Percentiles rank a stretch among this genome's conserved stretches.
Evolutionary conservation across 768 basidiomycete species (phyloP).

Genomic region (Asterophora lycoperdoides): DNA sequence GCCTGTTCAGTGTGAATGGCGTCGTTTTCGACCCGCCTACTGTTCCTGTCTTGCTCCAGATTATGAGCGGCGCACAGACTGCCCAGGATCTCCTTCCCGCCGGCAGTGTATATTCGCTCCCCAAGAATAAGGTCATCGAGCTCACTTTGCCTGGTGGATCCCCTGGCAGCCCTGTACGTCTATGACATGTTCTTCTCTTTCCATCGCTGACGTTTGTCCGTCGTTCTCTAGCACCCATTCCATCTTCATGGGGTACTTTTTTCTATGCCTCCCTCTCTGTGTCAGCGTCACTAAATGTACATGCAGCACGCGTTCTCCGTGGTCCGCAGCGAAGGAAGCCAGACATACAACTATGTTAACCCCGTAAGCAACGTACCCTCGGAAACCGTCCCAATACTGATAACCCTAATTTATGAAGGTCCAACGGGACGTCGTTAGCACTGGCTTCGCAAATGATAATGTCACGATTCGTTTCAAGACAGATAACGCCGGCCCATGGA

Average conservation of each 20-base stretch:
- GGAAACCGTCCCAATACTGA: too few relatives aligned
- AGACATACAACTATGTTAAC: slow-evolving; percentile 35
- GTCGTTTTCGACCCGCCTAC: slow-evolving; percentile 29
- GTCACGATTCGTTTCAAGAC: slow-evolving; percentile 56
- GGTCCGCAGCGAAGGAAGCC: slow-evolving; percentile 34
- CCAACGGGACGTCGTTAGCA: slow-evolving; percentile 29
- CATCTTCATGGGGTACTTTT: slow-evolving; percentile 44
- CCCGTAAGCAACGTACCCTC: slow-evolving; percentile 16
- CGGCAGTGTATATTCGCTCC: slow-evolving; percentile 37
- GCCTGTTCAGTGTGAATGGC: slow-evolving; percentile 29
- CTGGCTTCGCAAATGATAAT: slow-evolving; percentile 22
- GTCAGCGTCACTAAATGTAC: not conserved
- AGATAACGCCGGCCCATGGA: slow-evolving; percentile 46
- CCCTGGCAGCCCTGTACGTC: slow-evolving; percentile 15
- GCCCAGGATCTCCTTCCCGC: slow-evolving; percentile 32
- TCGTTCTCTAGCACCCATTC: slow-evolving; percentile 36
- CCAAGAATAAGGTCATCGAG: slow-evolving; percentile 43
- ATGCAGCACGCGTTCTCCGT: slow-evolving; percentile 41
- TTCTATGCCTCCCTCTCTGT: not conserved
- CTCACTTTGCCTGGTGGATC: slow-evolving; percentile 38
- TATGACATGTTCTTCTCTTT: not conserved
- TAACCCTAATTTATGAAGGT: too few relatives aligned
- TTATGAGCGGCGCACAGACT: slow-evolving; percentile 29
- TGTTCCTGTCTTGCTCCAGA: slow-evolving; percentile 42
- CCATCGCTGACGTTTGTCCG: not conserved